Conservation (phyloP, 305 asterid species). For the Caryopteris hybrid region DNA sequence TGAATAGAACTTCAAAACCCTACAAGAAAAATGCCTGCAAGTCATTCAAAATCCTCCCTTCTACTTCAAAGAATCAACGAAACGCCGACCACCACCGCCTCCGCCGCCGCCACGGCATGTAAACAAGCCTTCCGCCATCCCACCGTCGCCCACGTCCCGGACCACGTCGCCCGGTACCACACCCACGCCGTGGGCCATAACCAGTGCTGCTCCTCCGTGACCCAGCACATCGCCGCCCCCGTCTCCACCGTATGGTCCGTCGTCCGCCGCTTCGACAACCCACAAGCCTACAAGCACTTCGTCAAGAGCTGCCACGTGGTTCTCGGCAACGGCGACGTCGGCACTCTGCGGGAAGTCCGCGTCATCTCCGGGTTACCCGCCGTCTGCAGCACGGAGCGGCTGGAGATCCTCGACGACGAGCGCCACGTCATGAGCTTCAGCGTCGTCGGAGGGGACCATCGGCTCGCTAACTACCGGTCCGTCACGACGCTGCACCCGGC, state of each 20-base stretch:
- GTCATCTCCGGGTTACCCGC: slow-evolving; percentile 57
- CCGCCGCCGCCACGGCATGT: slow-evolving; percentile 23
- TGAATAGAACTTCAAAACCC: background rate
- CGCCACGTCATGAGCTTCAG: slow-evolving; percentile 53
- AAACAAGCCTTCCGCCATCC: slow-evolving; percentile 29
- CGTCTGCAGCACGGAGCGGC: slow-evolving; percentile 45
- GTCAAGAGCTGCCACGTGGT: slow-evolving; percentile 53
- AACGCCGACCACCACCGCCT: slow-evolving; percentile 26
- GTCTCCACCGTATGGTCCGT: slow-evolving; percentile 45
- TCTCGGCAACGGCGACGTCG: slow-evolving; percentile 44
- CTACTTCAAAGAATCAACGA: slow-evolving; percentile 34
- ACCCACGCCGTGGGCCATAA: slow-evolving; percentile 41
- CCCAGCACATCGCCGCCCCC: slow-evolving; percentile 43
- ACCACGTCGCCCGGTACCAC: slow-evolving; percentile 38
- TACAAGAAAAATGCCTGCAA: slow-evolving; percentile 32
- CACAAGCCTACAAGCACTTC: slow-evolving; percentile 59
- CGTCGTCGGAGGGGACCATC: slow-evolving; percentile 57
- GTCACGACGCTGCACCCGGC: slow-evolving; percentile 46
- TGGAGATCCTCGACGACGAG: slow-evolving; percentile 56
- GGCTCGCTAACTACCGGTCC: slow-evolving; percentile 45
- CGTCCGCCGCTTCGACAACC: slow-evolving; percentile 62
- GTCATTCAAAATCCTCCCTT: slow-evolving; percentile 28
- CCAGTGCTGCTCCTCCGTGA: slow-evolving; percentile 53
- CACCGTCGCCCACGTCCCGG: slow-evolving; percentile 34
- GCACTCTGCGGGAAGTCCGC: slow-evolving; percentile 44